Conservation (phyloP, 495 filamentous ascomycete species). For the Hypoxylon trugodes region DNA sequence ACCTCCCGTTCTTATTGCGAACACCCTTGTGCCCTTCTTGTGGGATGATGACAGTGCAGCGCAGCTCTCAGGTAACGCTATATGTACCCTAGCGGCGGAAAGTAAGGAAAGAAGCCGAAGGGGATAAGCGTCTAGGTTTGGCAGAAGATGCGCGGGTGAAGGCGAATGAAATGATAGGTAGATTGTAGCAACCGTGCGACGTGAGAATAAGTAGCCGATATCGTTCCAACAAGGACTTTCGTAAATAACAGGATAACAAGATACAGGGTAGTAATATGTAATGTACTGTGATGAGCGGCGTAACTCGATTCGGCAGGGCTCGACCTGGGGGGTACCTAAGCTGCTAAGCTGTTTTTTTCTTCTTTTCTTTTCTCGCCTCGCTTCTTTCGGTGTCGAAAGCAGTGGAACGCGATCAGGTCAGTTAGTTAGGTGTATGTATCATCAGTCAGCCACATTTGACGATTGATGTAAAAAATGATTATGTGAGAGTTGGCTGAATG, state of each 20-base stretch:
- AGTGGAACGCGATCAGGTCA: no score
- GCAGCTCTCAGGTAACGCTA: constrained; percentile 4
- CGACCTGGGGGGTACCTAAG: no score
- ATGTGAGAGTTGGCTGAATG: no score
- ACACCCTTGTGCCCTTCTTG: neutral
- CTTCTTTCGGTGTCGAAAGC: no score
- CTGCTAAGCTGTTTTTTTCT: no score
- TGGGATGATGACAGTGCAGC: constrained; percentile 3
- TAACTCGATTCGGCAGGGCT: no score
- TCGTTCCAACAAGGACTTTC: no score
- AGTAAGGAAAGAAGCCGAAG: neutral
- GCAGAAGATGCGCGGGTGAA: neutral
- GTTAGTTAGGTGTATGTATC: no score
- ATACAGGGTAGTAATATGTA: constrained; percentile 8
- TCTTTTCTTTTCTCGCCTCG: no score
- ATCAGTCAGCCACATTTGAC: no score
- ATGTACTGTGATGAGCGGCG: neutral
- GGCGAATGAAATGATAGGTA: neutral
- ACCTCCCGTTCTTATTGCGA: neutral
- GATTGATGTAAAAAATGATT: no score
- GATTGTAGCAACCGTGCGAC: constrained; percentile 1
- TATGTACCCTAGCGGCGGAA: neutral
- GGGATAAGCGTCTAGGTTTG: neutral
- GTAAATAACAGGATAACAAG: constrained; percentile 5
- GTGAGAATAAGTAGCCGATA: neutral